Percentiles rank a stretch among this genome's conserved stretches.
These are phyloP conservation scores for Penicillium macrosclerotiorum DNA, from an alignment of 495 filamentous ascomycete species.

Conservation along the genomic window DNA sequence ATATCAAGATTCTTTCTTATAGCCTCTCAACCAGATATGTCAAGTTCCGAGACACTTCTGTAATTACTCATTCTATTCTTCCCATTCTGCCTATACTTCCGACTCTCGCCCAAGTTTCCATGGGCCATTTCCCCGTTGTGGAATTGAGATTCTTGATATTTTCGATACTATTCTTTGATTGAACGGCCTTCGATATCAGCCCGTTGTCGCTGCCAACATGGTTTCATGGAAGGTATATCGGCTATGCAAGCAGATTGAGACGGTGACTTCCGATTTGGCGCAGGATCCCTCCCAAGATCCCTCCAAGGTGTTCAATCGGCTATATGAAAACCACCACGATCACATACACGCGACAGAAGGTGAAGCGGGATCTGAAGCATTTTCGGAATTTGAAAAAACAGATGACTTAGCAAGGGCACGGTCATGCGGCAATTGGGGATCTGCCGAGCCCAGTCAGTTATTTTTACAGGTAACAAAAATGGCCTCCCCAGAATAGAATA, in stretches of 20 bases:
- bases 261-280: slow-evolving; percentile 56
- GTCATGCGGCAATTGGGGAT: slow-evolving; percentile 67
- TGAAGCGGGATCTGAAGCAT: slow-evolving; percentile 13
- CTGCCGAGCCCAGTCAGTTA: slow-evolving; percentile 59
- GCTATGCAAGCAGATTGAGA: slow-evolving; percentile 49
- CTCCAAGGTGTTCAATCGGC: slow-evolving; percentile 49
- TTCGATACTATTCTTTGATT: slow-evolving; percentile 11
- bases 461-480: slow-evolving; percentile 56
- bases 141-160: background rate
- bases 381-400: slow-evolving; percentile 23
- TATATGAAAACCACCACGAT: slow-evolving; percentile 42
- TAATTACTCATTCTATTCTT: no score
- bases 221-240: slow-evolving; percentile 39
- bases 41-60: no score
- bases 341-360: slow-evolving; percentile 1
- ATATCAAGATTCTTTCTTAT: no score
- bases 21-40: no score
- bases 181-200: slow-evolving; percentile 11
- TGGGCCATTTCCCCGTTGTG: no score
- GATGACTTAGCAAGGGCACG: slow-evolving; percentile 49
- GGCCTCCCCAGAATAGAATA: background rate
- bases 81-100: no score
- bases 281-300: slow-evolving; percentile 51
- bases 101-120: no score
- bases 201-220: slow-evolving; percentile 17